phyloP scores from a whole-genome alignment of 176 grass and related monocot species.

The Saccharum spontaneum region DNA sequence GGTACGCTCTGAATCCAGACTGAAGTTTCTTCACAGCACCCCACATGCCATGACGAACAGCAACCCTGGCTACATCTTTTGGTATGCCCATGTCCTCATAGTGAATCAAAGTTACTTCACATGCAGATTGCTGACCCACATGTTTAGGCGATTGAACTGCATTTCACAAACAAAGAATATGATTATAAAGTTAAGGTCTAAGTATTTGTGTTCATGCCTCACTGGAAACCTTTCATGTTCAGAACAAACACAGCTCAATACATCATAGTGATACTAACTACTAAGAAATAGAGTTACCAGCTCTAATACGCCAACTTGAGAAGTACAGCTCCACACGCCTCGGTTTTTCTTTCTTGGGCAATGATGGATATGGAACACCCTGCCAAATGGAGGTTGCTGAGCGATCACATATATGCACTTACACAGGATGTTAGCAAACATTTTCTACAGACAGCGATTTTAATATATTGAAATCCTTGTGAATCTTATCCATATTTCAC shows the following conservation, averaged over 20 bases:
- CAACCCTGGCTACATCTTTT: constrained; percentile 89
- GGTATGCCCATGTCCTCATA: constrained; percentile 98
- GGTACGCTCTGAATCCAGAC: constrained; percentile 84
- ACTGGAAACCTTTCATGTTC: constrained; percentile 6
- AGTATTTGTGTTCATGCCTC: constrained; percentile 8
- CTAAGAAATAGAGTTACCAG: constrained; percentile 53
- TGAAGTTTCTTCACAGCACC: constrained; percentile 92
- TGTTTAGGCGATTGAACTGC: constrained; percentile 84
- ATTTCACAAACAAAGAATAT: constrained; percentile 19
- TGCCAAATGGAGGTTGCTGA: constrained; percentile 36
- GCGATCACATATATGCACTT: neutral
- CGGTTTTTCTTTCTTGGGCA: constrained; percentile 88
- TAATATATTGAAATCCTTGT: constrained; percentile 21
- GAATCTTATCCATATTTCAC: neutral
- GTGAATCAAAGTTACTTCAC: constrained; percentile 91
- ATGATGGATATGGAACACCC: constrained; percentile 83
- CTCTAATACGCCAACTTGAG: constrained; percentile 93
- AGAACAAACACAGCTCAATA: constrained; percentile 12
- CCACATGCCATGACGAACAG: constrained; percentile 96
- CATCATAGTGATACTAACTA: neutral
- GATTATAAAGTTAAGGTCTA: neutral
- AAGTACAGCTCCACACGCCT: constrained; percentile 94
- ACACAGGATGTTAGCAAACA: constrained; percentile 4
- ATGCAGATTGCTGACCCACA: constrained; percentile 71
- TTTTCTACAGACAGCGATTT: neutral